Evolutionary conservation across 768 basidiomycete species (phyloP), one percentile per base, ranked within the genome.

Genomic region (Russula earlei): DNA sequence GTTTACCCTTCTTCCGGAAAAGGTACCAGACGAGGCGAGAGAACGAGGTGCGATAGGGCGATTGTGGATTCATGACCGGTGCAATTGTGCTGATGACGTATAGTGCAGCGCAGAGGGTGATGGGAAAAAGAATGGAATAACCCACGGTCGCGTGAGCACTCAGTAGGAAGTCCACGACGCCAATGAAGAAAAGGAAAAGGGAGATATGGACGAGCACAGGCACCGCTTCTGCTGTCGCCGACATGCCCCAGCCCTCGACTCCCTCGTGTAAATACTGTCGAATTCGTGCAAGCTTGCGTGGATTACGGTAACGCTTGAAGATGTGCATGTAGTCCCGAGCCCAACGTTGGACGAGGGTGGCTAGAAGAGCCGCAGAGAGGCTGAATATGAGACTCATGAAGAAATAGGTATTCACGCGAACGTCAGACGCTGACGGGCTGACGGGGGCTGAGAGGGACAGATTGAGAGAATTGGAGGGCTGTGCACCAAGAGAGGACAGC

Each of bases 291-390:
- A 72, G 72, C 56, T 54, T 73, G 17, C 37, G 50, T 33, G 41
- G 57, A 24, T 40, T 55, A 54, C 67, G 2, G 71, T 68, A 27
- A 66, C 62, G 34, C 68, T 66, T 36, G 68, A 67, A 62, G 52
- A 60, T 17, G 33, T 53, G 53, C 51, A 59, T 46, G 54, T 75
- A 74, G 38, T 72, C 69, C 12, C 72, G 68, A 1, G 73, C 66
- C 78, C 78, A 80, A 54, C 76, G 74, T 58, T 80, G 73, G 27
- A 76, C 72, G 5, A 80, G 62, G 12, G 75, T 77, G 17, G 76
- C 76, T 8, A 65, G 58, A 19, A 78, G 67, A 55, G 73, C 75
- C 40, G 73, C 71, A 2, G 67, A 67, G 15, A 80, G 67, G 56
- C 75, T 77, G 43, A 74, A 65, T 1, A 65, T 52, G 1, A 69